Evolutionary conservation across 768 basidiomycete species (phyloP).

Genomic region (Cyclocybe aegerita): DNA sequence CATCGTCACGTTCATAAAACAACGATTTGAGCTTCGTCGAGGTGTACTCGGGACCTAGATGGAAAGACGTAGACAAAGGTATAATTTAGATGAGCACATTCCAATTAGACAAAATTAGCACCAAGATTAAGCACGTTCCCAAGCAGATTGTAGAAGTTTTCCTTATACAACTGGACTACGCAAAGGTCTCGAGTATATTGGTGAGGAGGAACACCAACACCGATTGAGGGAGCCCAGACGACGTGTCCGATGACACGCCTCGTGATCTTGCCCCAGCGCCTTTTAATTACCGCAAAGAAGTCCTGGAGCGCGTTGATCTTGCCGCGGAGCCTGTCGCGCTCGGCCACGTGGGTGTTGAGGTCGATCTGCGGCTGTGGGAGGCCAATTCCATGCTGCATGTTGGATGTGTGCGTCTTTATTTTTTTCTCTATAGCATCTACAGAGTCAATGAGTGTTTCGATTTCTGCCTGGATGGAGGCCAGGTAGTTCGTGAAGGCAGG

Average conservation of each 20-base stretch:
- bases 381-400: conserved; percentile 15
- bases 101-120: conserved; percentile 24
- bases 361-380: conserved; percentile 13
- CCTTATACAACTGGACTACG: too few relatives aligned
- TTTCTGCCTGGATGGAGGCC: conserved; percentile 27
- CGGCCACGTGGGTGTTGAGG: conserved; percentile 13
- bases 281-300: conserved; percentile 31
- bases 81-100: conserved; percentile 20
- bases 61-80: conserved; percentile 13
- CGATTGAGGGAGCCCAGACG: conserved; percentile 37
- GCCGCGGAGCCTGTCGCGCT: conserved; percentile 17
- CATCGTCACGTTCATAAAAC: conserved; percentile 14
- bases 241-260: conserved; percentile 38
- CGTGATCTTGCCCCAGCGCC: conserved; percentile 27
- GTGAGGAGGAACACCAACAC: conserved; percentile 23
- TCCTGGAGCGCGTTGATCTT: conserved; percentile 30
- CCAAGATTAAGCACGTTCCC: conserved; percentile 36
- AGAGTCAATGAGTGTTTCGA: conserved; percentile 19
- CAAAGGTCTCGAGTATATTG: conserved; percentile 24
- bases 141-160: conserved; percentile 12
- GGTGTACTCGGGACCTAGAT: conserved; percentile 22
- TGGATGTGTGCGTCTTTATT: conserved; percentile 13
- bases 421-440: conserved; percentile 19
- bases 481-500: conserved; percentile 27
- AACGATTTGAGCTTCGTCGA: conserved; percentile 18